A percentile compares a stretch with the other conserved stretches of the same genome.
These are phyloP conservation scores for Geosmithia putterillii DNA, from an alignment of 2,329 filamentous ascomycete species.

Conservation along the genomic window DNA sequence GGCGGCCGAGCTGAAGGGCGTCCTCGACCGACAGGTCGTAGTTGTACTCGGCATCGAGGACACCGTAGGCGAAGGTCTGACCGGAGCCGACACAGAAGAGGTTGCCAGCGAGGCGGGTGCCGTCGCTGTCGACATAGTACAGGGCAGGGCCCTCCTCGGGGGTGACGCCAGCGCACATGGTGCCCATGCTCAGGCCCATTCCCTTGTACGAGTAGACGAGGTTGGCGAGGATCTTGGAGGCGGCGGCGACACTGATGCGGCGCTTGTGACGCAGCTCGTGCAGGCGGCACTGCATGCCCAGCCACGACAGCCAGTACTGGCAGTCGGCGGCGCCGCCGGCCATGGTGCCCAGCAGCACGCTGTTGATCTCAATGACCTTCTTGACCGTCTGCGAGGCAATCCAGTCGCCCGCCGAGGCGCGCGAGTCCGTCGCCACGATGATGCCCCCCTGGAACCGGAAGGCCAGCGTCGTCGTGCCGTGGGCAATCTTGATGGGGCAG, in stretches of 20 bases:
- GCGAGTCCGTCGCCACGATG: constrained; percentile 94
- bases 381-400: constrained; percentile 99
- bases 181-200: constrained; percentile 97
- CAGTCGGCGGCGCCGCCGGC: constrained; percentile 97
- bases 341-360: constrained; percentile 89
- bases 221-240: constrained; percentile 97
- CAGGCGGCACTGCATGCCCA: constrained; percentile 97
- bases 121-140: constrained; percentile 95
- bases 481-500: constrained; percentile 98
- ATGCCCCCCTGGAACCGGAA: constrained; percentile 98
- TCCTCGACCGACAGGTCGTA: constrained; percentile 83
- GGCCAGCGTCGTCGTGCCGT: constrained; percentile 94
- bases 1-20: constrained; percentile 77
- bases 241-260: constrained; percentile 92
- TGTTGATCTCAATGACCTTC: constrained; percentile 99
- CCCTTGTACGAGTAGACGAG: constrained; percentile 98
- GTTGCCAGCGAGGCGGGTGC: constrained; percentile 84
- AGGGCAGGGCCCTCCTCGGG: constrained; percentile 91
- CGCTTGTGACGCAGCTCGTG: constrained; percentile 99
- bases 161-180: constrained; percentile 97
- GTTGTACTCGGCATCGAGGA: constrained; percentile 87
- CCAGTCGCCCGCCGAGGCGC: constrained; percentile 96
- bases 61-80: constrained; percentile 97
- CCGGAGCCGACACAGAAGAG: constrained; percentile 97
- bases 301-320: constrained; percentile 98